Percentiles rank a stretch among this genome's conserved stretches.
Conservation (phyloP, 2,329 filamentous ascomycete species). For the Hymenoscyphus salicellus region DNA sequence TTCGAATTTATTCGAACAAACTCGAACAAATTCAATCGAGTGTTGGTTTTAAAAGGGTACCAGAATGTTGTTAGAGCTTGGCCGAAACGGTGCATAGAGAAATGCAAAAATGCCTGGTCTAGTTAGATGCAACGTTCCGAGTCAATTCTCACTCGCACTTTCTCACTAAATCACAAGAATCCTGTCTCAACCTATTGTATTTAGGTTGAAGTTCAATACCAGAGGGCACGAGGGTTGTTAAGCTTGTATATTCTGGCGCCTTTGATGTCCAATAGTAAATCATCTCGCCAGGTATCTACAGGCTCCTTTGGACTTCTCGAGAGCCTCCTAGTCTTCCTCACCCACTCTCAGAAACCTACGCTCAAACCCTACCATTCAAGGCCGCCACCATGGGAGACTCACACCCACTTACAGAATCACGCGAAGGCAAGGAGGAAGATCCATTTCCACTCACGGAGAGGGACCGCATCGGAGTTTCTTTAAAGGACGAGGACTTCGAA, state of each 20-base stretch:
- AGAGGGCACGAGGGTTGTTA: background rate
- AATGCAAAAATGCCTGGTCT: background rate
- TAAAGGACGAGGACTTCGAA: constrained; percentile 68
- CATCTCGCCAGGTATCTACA: background rate
- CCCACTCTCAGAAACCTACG: background rate
- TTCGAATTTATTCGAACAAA: too few species aligned
- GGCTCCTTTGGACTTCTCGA: background rate
- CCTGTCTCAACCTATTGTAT: background rate
- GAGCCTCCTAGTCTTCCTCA: background rate
- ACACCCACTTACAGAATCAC: background rate
- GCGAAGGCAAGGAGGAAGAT: constrained; percentile 18
- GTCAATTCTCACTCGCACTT: background rate
- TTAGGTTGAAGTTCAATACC: background rate
- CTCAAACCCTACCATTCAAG: background rate
- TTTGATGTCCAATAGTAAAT: background rate
- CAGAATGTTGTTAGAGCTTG: background rate
- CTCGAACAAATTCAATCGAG: background rate
- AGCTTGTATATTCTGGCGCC: background rate
- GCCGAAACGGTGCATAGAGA: background rate
- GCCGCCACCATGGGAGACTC: background rate
- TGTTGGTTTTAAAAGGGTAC: background rate
- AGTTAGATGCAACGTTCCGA: background rate
- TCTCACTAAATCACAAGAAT: background rate
- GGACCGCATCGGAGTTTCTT: constrained; percentile 54
- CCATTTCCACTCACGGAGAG: constrained; percentile 59